Base-by-base conservation (phyloP, 148 eudicot species). In the Persicaria maculosa region DNA sequence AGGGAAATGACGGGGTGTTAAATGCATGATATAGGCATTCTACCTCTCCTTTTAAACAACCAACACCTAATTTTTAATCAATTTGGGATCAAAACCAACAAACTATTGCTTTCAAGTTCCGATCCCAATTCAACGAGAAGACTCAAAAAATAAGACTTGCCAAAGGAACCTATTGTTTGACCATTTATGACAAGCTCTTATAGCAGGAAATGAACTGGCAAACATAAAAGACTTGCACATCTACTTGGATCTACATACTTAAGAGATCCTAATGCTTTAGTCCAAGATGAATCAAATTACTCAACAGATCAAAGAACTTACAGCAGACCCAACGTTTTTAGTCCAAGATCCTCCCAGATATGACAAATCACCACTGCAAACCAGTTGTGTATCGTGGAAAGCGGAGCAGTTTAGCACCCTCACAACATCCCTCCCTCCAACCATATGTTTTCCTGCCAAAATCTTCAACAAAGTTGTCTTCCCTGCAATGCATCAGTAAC, bases 381-480 rank as follows among this genome's bases (percentile, higher is more conserved):
- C 97, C 50, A 94, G 91, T 31, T 82, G 80, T 9, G 98, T 94
- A 77, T 94, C 98, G 77, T 94, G 98, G 77, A 94, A 94, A 76
- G 98, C 97, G n/a, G 98, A 94, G 78, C 78, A 77, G 80, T 90
- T 82, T 48, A 94, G 84, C 79, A 94, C 97, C 64, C 84, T 84
- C 74, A 92, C 98, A 50, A 92, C 92, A 81, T 94, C 97, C 83
- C 82, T 85, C 72, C 98, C 98, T 62, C 98, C 98, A 74, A 94
- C 98, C 98, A 94, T 90, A 74, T 94, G 97, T 80, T 92, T 92
- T 78, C 97, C 98, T 31, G 98, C 98, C 84, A 94, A 80, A 80
- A 94, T 94, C 90, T 89, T 92, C 85, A 94, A 70, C 82, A 94
- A 83, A 46, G 93, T 94, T 17, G 98, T 94, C 87, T 94, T 94